Conservation (phyloP, 129 eudicot genomes). For the Saussurea involucrata region DNA sequence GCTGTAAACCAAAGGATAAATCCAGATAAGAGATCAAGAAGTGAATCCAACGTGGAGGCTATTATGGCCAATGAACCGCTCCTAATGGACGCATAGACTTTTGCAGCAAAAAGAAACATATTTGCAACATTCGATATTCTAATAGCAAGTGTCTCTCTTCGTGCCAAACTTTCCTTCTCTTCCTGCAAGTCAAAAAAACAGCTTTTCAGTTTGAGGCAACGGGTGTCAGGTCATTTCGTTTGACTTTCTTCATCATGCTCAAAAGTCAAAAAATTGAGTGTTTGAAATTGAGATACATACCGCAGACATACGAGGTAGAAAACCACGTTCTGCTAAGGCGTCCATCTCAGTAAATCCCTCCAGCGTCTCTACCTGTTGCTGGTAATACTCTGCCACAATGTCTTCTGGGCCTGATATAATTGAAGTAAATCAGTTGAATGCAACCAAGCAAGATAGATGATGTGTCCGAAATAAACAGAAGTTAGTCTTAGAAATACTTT, state of each 20-base stretch:
- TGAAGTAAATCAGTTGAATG: background rate
- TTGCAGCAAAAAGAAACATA: conserved; percentile 81
- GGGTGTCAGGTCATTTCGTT: too few relatives aligned
- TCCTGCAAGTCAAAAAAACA: conserved; percentile 46
- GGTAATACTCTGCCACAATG: conserved; percentile 75
- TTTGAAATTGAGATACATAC: too few relatives aligned
- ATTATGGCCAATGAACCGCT: conserved; percentile 88
- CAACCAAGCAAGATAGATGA: background rate
- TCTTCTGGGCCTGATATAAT: conserved; percentile 63
- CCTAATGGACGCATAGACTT: conserved; percentile 71
- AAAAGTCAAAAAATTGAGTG: background rate
- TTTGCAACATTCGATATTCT: conserved; percentile 74
- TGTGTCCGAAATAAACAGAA: background rate
- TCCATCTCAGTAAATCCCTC: conserved; percentile 93
- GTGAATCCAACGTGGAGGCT: conserved; percentile 81
- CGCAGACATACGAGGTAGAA: conserved; percentile 69
- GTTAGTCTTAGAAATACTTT: too few relatives aligned
- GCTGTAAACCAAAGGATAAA: conserved; percentile 90
- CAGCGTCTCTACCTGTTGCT: conserved; percentile 78
- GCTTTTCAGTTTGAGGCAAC: background rate
- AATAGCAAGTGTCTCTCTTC: conserved; percentile 75
- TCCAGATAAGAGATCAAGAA: conserved; percentile 81
- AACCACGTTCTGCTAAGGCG: conserved; percentile 80
- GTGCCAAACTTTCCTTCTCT: conserved; percentile 63
- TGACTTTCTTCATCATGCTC: background rate